A percentile compares a stretch with the other conserved stretches of the same genome.
These are phyloP conservation scores for Tympanopsis confertula DNA, from an alignment of 2,329 filamentous ascomycete species.

Conservation along the genomic window DNA sequence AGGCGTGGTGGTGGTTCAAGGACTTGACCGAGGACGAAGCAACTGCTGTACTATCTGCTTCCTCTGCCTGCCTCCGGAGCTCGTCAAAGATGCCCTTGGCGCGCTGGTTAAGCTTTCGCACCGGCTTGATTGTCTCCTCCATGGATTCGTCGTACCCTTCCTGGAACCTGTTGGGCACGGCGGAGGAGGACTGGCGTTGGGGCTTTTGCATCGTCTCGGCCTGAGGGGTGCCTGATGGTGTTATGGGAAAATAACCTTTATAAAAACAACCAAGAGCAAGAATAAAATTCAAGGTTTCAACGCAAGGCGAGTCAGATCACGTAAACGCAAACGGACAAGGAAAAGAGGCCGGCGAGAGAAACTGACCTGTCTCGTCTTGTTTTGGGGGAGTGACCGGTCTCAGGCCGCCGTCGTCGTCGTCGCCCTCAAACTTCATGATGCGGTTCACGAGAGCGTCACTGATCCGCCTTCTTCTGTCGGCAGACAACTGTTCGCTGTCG, in stretches of 20 bases:
- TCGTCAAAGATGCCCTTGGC: slow-evolving; percentile 44
- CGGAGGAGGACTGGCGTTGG: slow-evolving; percentile 9
- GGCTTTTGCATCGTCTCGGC: slow-evolving; percentile 19
- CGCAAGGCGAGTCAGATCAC: slow-evolving; percentile 6
- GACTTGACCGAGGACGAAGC: neutral
- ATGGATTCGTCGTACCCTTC: slow-evolving; percentile 54
- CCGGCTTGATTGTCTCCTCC: slow-evolving; percentile 54
- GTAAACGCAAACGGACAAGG: neutral
- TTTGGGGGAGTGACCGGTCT: slow-evolving; percentile 51
- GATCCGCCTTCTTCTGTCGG: slow-evolving; percentile 32
- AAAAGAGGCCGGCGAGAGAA: neutral
- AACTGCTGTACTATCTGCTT: slow-evolving; percentile 21
- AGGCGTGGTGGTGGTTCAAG: slow-evolving; percentile 23
- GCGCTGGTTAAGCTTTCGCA: slow-evolving; percentile 27
- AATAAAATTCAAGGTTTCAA: neutral
- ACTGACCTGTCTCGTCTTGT: slow-evolving; percentile 48
- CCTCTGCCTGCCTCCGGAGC: slow-evolving; percentile 42
- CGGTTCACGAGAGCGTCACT: slow-evolving; percentile 51
- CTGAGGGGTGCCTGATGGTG: slow-evolving; percentile 54
- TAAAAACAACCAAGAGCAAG: slow-evolving; percentile 9
- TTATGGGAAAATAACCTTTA: slow-evolving; percentile 52
- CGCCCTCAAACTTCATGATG: slow-evolving; percentile 44
- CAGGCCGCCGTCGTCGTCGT: slow-evolving; percentile 13
- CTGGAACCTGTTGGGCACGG: slow-evolving; percentile 33
- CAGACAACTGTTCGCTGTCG: slow-evolving; percentile 31